A percentile compares a stretch with the other conserved stretches of the same genome.
Conservation (phyloP, 495 filamentous ascomycete species). For the Penicillium fimorum region DNA sequence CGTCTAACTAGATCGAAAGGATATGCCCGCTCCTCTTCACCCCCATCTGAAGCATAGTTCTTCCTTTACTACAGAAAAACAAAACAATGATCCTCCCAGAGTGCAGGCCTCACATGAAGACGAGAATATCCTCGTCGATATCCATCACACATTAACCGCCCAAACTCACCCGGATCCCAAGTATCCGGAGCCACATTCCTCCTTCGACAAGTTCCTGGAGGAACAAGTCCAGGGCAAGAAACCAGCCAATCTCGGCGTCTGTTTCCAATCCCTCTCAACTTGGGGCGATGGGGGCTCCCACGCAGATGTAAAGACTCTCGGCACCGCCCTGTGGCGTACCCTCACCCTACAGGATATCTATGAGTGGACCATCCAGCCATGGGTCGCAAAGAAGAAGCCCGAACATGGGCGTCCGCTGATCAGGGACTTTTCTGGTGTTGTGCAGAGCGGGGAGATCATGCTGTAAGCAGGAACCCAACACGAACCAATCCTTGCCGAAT, state of each 20-base stretch:
- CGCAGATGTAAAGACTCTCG: slow-evolving; percentile 34
- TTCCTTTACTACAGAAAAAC: slow-evolving; percentile 21
- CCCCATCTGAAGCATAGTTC: slow-evolving; percentile 26
- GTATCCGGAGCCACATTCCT: slow-evolving; percentile 38
- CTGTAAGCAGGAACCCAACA: slow-evolving; percentile 39
- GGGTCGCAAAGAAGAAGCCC: slow-evolving; percentile 30
- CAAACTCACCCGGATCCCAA: slow-evolving; percentile 15
- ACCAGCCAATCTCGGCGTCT: slow-evolving; percentile 35
- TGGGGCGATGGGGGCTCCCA: slow-evolving; percentile 37
- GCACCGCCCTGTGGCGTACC: slow-evolving; percentile 37
- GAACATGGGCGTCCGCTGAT: slow-evolving; percentile 34
- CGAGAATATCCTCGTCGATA: slow-evolving; percentile 36
- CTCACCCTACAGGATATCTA: slow-evolving; percentile 38
- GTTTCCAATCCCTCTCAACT: slow-evolving; percentile 39
- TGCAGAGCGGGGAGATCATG: slow-evolving; percentile 72
- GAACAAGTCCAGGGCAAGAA: slow-evolving; percentile 35
- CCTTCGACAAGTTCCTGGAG: slow-evolving; percentile 40
- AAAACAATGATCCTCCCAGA: slow-evolving; percentile 24
- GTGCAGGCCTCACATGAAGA: slow-evolving; percentile 35
- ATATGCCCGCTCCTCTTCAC: slow-evolving; percentile 36
- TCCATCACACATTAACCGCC: slow-evolving; percentile 35
- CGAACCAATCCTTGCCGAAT: neutral
- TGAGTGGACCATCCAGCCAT: slow-evolving; percentile 41
- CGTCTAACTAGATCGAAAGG: neutral
- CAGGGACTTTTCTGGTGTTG: slow-evolving; percentile 64